Evolutionary conservation across 106 monocot species (phyloP), one percentile per base, ranked within the genome.

Genomic region (Hemerocallis citrina): DNA sequence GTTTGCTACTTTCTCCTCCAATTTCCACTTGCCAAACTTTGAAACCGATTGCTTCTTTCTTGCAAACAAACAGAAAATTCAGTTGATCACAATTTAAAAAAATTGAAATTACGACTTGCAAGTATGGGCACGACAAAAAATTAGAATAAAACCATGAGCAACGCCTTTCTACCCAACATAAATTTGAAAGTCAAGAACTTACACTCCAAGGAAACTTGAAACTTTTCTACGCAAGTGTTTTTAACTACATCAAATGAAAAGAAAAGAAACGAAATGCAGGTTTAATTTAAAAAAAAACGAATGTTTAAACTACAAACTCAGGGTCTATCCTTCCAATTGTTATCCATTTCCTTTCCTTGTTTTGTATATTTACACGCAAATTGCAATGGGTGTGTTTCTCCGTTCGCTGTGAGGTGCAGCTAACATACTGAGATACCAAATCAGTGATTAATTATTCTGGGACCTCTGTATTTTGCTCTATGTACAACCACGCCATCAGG

Each of bases 401-500:
- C 21, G 4, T 14, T 47, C 21, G 17, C 14, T 14, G 17, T 21
- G 3, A 47, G 21, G 5, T 12, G 47, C 12, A 47, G 1, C 47
- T 2, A 4, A 22, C 4, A 31, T 47, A 32, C 6, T 14, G 2
- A 4, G 21, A 21, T 3, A 21, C 21, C n/a, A 38, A 20, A 59
- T 76, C 46, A 77, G 23, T 40, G 40, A 24, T 67, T 74, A 5
- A 68, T 50, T 17, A 85, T 81, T 50, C 13, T 61, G 6, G 80
- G 85, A 6, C 85, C 85, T 2, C 40, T 66, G 49, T 85, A 85
- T 51, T 59, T 44, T 10, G 74, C 80, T 15, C 80, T 77, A 5
- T 63, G 37, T 2, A 85, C 81, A 16, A 62, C 2, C 22, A 81
- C 68, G 20, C 77, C 77, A 1, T 67, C 77, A 0, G 77, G 81